Conservation (phyloP, 768 basidiomycete species). For the Postia placenta region DNA sequence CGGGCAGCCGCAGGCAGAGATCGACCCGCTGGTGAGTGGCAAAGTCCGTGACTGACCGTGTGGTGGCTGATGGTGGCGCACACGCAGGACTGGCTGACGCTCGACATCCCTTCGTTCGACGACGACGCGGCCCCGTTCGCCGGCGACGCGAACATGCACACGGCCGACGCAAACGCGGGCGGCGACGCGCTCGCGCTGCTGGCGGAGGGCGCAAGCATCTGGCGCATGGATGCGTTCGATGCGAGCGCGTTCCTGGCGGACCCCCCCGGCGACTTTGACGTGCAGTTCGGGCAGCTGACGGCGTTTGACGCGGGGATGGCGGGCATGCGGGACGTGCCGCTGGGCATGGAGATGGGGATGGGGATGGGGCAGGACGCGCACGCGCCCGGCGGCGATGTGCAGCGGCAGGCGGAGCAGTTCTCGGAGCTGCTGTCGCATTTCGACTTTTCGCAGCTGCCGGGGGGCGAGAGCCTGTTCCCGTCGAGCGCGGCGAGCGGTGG, state of each 20-base stretch:
- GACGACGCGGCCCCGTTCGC: neutral
- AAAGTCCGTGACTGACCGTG: too few species aligned
- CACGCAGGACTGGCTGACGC: too few species aligned
- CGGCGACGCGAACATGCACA: too few species aligned
- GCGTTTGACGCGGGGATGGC: too few species aligned
- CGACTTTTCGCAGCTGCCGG: neutral
- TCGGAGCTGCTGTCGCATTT: neutral
- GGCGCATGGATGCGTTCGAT: neutral
- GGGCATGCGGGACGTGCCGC: too few species aligned
- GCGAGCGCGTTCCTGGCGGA: neutral
- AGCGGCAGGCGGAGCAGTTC: neutral
- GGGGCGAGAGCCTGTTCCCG: neutral
- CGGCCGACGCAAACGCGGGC: neutral
- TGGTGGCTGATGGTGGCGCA: too few species aligned
- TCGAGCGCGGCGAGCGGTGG: neutral
- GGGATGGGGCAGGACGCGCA: neutral
- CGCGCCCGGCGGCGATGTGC: neutral
- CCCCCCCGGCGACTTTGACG: neutral
- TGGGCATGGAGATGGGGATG: neutral
- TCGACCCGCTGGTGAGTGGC: too few species aligned
- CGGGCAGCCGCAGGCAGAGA: too few species aligned
- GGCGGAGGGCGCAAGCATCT: neutral
- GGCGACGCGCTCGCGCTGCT: neutral
- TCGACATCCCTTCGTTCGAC: too few species aligned
- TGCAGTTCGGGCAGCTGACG: neutral